These are phyloP conservation scores for Gossypium anomalum DNA, from an alignment of 345 rosid species.

Conservation along the genomic window DNA sequence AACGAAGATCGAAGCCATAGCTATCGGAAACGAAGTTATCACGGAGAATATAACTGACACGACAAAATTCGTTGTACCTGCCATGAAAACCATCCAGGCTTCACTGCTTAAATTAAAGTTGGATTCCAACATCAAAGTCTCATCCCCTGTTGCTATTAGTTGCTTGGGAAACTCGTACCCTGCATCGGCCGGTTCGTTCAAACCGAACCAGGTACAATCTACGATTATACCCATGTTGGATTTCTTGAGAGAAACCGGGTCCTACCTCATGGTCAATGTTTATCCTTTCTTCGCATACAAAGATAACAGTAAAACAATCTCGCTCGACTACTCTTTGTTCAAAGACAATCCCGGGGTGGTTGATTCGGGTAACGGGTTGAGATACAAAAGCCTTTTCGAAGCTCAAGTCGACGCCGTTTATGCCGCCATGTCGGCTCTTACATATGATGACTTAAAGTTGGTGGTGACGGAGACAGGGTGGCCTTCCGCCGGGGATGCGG, in stretches of 20 bases:
- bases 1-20: conserved; percentile 69
- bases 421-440: conserved; percentile 71
- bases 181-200: conserved; percentile 75
- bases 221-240: conserved; percentile 77
- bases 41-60: conserved; percentile 61
- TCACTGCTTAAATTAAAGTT: conserved; percentile 54
- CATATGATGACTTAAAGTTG: conserved; percentile 52
- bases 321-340: conserved; percentile 71
- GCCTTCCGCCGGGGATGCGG: conserved; percentile 87
- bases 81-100: conserved; percentile 65
- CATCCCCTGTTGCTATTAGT: conserved; percentile 76
- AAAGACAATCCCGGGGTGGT: conserved; percentile 55
- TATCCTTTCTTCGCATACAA: conserved; percentile 87
- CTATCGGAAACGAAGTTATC: conserved; percentile 89
- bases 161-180: conserved; percentile 70
- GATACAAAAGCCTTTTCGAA: conserved; percentile 63
- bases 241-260: conserved; percentile 51
- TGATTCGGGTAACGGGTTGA: conserved; percentile 79
- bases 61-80: conserved; percentile 63
- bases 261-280: conserved; percentile 72
- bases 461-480: conserved; percentile 90
- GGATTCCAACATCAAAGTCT: conserved; percentile 49
- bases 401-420: conserved; percentile 91
- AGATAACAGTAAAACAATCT: conserved; percentile 55
- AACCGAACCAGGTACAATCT: conserved; percentile 51